Conservation (phyloP, 805 yeast species). For the Candida boleticola region DNA sequence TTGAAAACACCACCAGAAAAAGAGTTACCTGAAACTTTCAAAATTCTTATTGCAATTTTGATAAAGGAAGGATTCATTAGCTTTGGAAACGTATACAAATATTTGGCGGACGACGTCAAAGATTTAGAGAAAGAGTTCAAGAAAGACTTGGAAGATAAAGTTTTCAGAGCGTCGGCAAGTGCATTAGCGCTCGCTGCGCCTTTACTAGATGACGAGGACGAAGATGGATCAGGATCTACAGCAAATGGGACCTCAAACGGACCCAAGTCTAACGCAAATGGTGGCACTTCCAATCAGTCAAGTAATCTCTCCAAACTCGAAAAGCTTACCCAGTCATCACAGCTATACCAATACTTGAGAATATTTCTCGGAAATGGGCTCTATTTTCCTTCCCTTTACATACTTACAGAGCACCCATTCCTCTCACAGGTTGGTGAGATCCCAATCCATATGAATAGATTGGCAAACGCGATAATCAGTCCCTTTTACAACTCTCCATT, state of each 20-base stretch:
- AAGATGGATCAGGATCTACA: conserved; percentile 21
- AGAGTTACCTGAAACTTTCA: conserved; percentile 41
- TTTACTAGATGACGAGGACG: conserved; percentile 63
- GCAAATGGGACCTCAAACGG: neutral
- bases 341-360: conserved; percentile 42
- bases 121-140: conserved; percentile 45
- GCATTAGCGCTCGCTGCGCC: conserved; percentile 91
- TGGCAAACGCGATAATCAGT: conserved; percentile 47
- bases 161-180: conserved; percentile 62
- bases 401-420: conserved; percentile 61
- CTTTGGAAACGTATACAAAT: conserved; percentile 58
- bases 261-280: neutral
- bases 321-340: conserved; percentile 15
- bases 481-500: conserved; percentile 41
- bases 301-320: conserved; percentile 1
- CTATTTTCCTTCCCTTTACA: conserved; percentile 57
- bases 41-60: conserved; percentile 49
- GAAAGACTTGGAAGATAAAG: conserved; percentile 49
- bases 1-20: conserved; percentile 26
- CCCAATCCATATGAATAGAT: conserved; percentile 44
- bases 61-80: conserved; percentile 67
- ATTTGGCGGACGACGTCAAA: conserved; percentile 46
- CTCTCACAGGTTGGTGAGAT: conserved; percentile 54
- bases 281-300: neutral
- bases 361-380: conserved; percentile 58